Evolutionary conservation across 495 filamentous ascomycete genomes (phyloP).

Genomic region (Aspergillus homomorphus): DNA sequence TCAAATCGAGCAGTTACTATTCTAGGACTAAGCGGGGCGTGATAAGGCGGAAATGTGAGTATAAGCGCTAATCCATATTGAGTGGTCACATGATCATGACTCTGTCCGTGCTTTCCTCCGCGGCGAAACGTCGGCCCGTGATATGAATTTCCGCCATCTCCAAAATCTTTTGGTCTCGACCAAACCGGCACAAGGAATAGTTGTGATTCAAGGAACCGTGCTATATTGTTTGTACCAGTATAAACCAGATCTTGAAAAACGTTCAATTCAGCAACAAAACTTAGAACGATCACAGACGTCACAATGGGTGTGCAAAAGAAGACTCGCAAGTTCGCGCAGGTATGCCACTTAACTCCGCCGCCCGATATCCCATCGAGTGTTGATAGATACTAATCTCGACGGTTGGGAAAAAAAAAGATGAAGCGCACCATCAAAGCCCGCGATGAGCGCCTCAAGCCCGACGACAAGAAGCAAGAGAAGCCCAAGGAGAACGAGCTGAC

Average conservation of each 20-base stretch:
- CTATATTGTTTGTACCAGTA: not conserved
- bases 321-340: slow-evolving; percentile 60
- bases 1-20: not conserved
- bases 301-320: slow-evolving; percentile 63
- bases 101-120: not conserved
- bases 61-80: too few relatives aligned
- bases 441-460: slow-evolving; percentile 55
- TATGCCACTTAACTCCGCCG: slow-evolving; percentile 14
- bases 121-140: slow-evolving; percentile 4
- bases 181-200: not conserved
- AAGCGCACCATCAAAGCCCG: slow-evolving; percentile 61
- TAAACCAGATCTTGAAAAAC: too few relatives aligned
- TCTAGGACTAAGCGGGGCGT: not conserved
- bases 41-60: too few relatives aligned
- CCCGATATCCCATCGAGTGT: not conserved
- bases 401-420: slow-evolving; percentile 38
- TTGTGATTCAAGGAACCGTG: not conserved
- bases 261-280: not conserved
- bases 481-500: slow-evolving; percentile 37
- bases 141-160: slow-evolving; percentile 7
- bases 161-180: slow-evolving; percentile 3
- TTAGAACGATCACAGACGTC: slow-evolving; percentile 13
- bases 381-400: not conserved
- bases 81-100: not conserved
- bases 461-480: slow-evolving; percentile 43